A percentile compares a stretch with the other conserved stretches of the same genome.
These are phyloP conservation scores for Mycena floridula DNA, from an alignment of 768 basidiomycete genomes.

Conservation along the genomic window DNA sequence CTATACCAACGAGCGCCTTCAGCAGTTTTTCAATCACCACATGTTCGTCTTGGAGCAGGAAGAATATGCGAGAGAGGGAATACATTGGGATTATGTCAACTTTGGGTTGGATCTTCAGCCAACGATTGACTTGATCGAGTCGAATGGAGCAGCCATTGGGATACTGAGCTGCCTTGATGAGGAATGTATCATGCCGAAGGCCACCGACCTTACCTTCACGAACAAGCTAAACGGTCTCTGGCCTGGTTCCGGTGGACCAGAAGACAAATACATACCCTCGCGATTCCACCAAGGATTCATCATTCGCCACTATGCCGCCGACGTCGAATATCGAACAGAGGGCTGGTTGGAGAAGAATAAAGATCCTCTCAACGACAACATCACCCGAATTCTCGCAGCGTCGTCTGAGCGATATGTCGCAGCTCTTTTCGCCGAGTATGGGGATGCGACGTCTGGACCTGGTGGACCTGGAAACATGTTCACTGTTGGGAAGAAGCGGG, in stretches of 20 bases:
- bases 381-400: slow-evolving; percentile 79
- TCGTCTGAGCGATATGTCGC: slow-evolving; percentile 83
- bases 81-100: slow-evolving; percentile 97
- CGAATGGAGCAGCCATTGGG: slow-evolving; percentile 76
- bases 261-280: slow-evolving; percentile 75
- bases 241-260: slow-evolving; percentile 42
- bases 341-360: slow-evolving; percentile 99
- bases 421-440: slow-evolving; percentile 77
- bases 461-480: slow-evolving; percentile 32
- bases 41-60: slow-evolving; percentile 99
- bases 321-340: slow-evolving; percentile 91
- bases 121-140: slow-evolving; percentile 96
- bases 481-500: slow-evolving; percentile 59
- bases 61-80: slow-evolving; percentile 93
- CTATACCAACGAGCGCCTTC: slow-evolving; percentile 97
- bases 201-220: slow-evolving; percentile 90
- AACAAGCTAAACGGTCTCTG: slow-evolving; percentile 84
- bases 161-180: slow-evolving; percentile 93
- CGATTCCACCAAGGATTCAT: slow-evolving; percentile 93
- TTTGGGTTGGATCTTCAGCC: slow-evolving; percentile 97
- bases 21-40: slow-evolving; percentile 98
- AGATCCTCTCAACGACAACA: slow-evolving; percentile 94
- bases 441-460: slow-evolving; percentile 34
- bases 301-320: slow-evolving; percentile 93
- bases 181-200: slow-evolving; percentile 99